Conservation (phyloP, 352 stramenopile species). For the Pythium periplocum region DNA sequence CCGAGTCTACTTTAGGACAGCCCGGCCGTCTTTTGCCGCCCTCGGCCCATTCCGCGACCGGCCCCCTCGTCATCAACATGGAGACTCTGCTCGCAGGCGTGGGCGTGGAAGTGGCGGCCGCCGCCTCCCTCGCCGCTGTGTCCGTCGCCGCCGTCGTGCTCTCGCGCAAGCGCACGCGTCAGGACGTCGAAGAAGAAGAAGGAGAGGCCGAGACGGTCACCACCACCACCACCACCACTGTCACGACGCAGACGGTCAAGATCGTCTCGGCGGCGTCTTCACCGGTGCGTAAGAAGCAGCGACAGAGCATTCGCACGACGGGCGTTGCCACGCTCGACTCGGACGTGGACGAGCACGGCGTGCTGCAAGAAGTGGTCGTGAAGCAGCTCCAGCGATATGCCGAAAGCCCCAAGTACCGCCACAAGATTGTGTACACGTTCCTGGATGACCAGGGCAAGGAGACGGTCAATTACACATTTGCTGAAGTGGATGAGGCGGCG, state of each 20-base stretch:
- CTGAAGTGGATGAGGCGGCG: conserved; percentile 60
- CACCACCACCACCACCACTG: background rate
- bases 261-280: background rate
- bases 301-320: conserved; percentile 5
- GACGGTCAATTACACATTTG: conserved; percentile 59
- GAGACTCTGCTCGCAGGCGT: conserved; percentile 1
- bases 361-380: conserved; percentile 19
- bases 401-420: conserved; percentile 25
- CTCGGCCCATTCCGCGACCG: background rate
- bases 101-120: conserved; percentile 1
- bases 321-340: conserved; percentile 4
- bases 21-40: too few species aligned
- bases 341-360: conserved; percentile 22
- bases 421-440: conserved; percentile 81
- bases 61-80: background rate
- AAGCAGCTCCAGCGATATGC: conserved; percentile 46
- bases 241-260: too few species aligned
- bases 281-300: conserved; percentile 29
- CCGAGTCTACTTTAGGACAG: too few species aligned
- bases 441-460: conserved; percentile 69
- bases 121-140: conserved; percentile 4
- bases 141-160: conserved; percentile 30
- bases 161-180: conserved; percentile 3
- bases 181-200: background rate
- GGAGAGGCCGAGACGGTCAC: background rate